Evolutionary conservation across 1,139 yeast genomes (phyloP).

Genomic region (Yamadazyma siamensis): DNA sequence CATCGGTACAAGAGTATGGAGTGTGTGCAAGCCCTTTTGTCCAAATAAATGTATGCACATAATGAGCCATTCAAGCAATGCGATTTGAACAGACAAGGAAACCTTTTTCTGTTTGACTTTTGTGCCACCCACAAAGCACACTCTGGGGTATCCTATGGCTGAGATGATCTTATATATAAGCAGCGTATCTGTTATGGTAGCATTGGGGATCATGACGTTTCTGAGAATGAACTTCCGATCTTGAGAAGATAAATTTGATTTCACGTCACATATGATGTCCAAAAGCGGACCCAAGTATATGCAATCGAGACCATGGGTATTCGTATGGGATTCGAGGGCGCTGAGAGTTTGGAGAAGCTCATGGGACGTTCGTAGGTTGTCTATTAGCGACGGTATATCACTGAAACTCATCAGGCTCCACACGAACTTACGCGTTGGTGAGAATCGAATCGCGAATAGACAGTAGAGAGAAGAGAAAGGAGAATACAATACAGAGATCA

Average conservation of each 20-base stretch:
- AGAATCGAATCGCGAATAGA: no score
- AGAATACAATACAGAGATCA: no score
- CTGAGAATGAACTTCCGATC: constrained; percentile 14
- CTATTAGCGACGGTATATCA: no score
- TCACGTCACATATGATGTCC: constrained; percentile 3
- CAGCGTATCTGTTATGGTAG: constrained; percentile 6
- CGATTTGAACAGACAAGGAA: constrained; percentile 20
- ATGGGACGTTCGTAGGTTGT: no score
- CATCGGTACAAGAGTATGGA: constrained; percentile 23
- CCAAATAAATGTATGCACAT: constrained; percentile 28
- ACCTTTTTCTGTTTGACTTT: constrained; percentile 23
- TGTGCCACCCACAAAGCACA: constrained; percentile 21
- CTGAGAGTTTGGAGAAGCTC: no score
- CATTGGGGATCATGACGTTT: constrained; percentile 15
- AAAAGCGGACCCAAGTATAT: constrained; percentile 1
- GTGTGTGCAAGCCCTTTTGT: constrained; percentile 10
- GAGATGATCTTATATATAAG: constrained; percentile 23
- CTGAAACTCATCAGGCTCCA: no score
- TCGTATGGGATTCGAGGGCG: no score
- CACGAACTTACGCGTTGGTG: no score
- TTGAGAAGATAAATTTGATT: background rate
- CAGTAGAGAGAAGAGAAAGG: no score
- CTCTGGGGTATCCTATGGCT: constrained; percentile 27
- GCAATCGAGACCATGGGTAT: constrained; percentile 6
- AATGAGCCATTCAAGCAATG: constrained; percentile 31